phyloP scores from a whole-genome alignment of 2,329 filamentous ascomycete species.

The Lasiodiplodia theobromae region DNA sequence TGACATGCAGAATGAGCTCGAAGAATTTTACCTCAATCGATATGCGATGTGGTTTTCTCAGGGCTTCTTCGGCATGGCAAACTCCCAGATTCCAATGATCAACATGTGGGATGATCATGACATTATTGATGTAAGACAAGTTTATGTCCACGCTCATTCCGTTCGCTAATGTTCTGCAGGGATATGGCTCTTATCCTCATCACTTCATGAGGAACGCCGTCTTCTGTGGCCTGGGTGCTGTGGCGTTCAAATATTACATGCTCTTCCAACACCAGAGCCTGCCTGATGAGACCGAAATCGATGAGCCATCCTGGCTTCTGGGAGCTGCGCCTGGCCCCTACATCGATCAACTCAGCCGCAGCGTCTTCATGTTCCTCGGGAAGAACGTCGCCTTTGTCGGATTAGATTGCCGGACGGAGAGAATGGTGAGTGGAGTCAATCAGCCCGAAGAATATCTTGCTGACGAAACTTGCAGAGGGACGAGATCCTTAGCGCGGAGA shows the following conservation, averaged over 20 bases:
- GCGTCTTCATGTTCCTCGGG: slow-evolving; percentile 84
- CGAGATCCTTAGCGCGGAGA: slow-evolving; percentile 79
- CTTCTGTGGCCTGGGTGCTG: slow-evolving; percentile 85
- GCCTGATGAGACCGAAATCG: slow-evolving; percentile 76
- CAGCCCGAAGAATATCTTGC: slow-evolving; percentile 31
- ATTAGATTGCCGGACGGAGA: slow-evolving; percentile 89
- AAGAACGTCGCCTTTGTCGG: slow-evolving; percentile 81
- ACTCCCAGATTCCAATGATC: slow-evolving; percentile 95
- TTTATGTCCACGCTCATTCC: slow-evolving; percentile 37
- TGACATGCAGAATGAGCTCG: slow-evolving; percentile 87
- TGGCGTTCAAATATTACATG: slow-evolving; percentile 99
- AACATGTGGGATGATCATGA: slow-evolving; percentile 96
- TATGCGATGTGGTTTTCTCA: slow-evolving; percentile 98
- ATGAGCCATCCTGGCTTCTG: slow-evolving; percentile 91
- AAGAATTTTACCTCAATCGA: slow-evolving; percentile 84
- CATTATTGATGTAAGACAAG: slow-evolving; percentile 52
- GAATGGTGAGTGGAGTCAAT: slow-evolving; percentile 57
- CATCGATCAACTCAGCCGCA: slow-evolving; percentile 84
- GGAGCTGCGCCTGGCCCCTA: slow-evolving; percentile 84
- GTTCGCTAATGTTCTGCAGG: slow-evolving; percentile 46
- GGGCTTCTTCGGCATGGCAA: slow-evolving; percentile 90
- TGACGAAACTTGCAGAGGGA: slow-evolving; percentile 57
- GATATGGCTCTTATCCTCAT: slow-evolving; percentile 91
- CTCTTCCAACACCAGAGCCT: slow-evolving; percentile 97
- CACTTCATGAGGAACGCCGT: slow-evolving; percentile 91